Evolutionary conservation across 495 filamentous ascomycete species (phyloP).

Genomic region (Podospora bellae-mahoneyi): DNA sequence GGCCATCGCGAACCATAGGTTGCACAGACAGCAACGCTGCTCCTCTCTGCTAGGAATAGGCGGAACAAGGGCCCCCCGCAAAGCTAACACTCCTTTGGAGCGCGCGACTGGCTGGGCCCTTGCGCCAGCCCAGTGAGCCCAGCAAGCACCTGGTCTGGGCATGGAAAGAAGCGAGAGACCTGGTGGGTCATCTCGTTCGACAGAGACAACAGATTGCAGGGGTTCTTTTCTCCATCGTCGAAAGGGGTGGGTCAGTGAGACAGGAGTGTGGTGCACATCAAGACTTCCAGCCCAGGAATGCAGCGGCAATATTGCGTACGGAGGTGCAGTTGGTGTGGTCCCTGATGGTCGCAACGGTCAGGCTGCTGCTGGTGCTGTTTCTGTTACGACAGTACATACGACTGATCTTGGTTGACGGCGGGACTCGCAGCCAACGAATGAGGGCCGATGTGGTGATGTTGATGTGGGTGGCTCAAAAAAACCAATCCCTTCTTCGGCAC

Average conservation of each 20-base stretch:
- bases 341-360: neutral
- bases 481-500: neutral
- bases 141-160: slow-evolving; percentile 17
- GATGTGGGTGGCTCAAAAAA: neutral
- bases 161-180: slow-evolving; percentile 15
- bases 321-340: neutral
- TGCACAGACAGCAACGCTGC: slow-evolving; percentile 12
- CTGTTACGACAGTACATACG: neutral
- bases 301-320: neutral
- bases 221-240: neutral
- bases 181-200: slow-evolving; percentile 7
- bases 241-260: neutral
- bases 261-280: slow-evolving; percentile 9
- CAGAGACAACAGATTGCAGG: slow-evolving; percentile 5
- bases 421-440: neutral
- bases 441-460: neutral
- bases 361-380: neutral
- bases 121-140: slow-evolving; percentile 1
- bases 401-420: neutral
- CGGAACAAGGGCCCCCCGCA: slow-evolving; percentile 14
- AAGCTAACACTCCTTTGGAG: neutral
- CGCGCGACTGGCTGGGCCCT: slow-evolving; percentile 8
- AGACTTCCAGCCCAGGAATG: neutral
- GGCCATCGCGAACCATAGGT: slow-evolving; percentile 13
- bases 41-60: slow-evolving; percentile 9